Conservation (phyloP, 345 rosid genomes). For the Gossypium raimondii region DNA sequence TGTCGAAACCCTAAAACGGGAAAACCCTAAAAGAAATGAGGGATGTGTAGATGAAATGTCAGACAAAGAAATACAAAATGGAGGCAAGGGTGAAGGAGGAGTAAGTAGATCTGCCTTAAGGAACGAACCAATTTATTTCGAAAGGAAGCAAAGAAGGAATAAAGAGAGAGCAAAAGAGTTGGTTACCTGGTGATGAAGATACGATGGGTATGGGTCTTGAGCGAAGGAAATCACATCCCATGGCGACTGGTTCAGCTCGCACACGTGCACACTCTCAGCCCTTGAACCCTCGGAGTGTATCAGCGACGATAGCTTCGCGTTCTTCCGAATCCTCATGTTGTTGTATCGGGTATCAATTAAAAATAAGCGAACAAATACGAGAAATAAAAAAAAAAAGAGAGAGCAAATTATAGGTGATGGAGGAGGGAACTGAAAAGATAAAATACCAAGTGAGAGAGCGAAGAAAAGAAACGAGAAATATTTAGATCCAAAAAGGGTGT, state of each 20-base stretch:
- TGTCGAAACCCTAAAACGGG: constrained; percentile 34
- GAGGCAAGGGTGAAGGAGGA: constrained; percentile 22
- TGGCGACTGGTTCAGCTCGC: constrained; percentile 93
- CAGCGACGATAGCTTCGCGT: constrained; percentile 57
- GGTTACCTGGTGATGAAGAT: constrained; percentile 32
- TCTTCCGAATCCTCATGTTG: constrained; percentile 88
- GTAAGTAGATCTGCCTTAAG: constrained; percentile 30
- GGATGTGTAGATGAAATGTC: constrained; percentile 23
- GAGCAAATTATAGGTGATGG: background rate
- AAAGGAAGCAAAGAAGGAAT: background rate
- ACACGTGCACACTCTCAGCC: constrained; percentile 49
- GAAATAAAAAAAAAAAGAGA: background rate
- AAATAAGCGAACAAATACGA: background rate
- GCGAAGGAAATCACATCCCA: constrained; percentile 80
- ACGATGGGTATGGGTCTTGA: constrained; percentile 6
- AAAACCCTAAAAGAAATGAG: constrained; percentile 32
- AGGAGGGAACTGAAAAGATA: background rate
- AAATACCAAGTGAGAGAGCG: background rate
- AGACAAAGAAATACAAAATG: constrained; percentile 20
- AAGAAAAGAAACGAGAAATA: background rate
- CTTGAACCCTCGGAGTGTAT: constrained; percentile 39
- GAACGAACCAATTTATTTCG: background rate
- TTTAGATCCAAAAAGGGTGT: constrained; percentile 11
- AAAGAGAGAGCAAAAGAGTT: constrained; percentile 4
- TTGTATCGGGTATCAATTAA: background rate